phyloP scores from a whole-genome alignment of 495 filamentous ascomycete genomes.

The Penicillium paradoxum region DNA sequence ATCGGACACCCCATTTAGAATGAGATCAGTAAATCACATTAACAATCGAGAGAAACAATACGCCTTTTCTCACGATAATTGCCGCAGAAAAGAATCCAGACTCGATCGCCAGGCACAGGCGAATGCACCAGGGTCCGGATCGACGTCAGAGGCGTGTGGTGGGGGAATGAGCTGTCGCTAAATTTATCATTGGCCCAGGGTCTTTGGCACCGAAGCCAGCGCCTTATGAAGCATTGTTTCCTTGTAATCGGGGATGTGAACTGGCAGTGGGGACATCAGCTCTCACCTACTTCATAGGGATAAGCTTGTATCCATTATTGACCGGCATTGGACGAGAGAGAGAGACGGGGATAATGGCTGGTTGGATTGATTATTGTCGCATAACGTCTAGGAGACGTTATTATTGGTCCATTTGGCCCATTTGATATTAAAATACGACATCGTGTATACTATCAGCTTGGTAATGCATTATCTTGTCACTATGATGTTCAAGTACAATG shows the following conservation, averaged over 20 bases:
- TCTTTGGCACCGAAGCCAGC: background rate
- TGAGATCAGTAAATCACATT: background rate
- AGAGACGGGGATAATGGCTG: background rate
- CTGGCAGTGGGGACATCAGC: background rate
- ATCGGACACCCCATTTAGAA: background rate
- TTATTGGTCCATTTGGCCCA: background rate
- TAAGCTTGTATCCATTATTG: background rate
- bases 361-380: background rate
- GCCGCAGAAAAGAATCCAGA: slow-evolving; percentile 20
- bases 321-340: background rate
- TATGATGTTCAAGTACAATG: background rate
- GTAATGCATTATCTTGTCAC: background rate
- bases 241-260: background rate
- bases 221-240: background rate
- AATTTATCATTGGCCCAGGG: background rate
- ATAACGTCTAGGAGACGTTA: background rate
- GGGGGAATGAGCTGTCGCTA: background rate
- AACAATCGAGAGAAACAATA: background rate
- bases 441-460: background rate
- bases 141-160: slow-evolving; percentile 24
- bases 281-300: background rate
- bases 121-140: slow-evolving; percentile 5
- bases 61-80: slow-evolving; percentile 4
- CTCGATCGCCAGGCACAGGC: slow-evolving; percentile 17
- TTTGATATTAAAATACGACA: background rate